Evolutionary conservation across 495 filamentous ascomycete genomes (phyloP).

Genomic region (Thermochaetoides thermophila): DNA sequence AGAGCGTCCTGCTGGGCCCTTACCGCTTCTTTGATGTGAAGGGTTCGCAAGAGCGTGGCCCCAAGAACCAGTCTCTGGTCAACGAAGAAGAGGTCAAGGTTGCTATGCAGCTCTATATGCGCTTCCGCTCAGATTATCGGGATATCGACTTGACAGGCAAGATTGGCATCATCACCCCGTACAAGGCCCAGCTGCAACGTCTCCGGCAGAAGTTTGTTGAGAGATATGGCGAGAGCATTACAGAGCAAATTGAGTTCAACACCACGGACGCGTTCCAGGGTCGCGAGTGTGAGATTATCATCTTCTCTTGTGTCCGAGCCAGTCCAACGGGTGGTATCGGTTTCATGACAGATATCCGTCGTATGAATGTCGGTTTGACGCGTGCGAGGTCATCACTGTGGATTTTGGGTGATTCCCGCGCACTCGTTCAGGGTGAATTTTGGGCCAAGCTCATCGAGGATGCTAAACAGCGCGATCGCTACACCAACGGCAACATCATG

Average conservation of each 20-base stretch:
- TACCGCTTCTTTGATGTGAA: conserved; percentile 97
- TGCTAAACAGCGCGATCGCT: conserved; percentile 56
- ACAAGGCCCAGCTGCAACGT: conserved; percentile 80
- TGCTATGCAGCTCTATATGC: conserved; percentile 68
- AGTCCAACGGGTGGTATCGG: conserved; percentile 80
- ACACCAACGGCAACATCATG: conserved; percentile 53
- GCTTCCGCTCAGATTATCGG: conserved; percentile 57
- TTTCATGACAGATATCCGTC: conserved; percentile 93
- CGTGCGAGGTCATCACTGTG: conserved; percentile 90
- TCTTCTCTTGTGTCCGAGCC: conserved; percentile 94
- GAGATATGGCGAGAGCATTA: conserved; percentile 58
- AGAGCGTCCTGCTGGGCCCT: conserved; percentile 62
- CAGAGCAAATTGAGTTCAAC: conserved; percentile 81
- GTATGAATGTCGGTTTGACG: conserved; percentile 98
- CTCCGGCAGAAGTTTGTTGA: conserved; percentile 56
- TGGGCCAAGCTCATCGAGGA: conserved; percentile 78
- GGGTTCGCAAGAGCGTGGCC: conserved; percentile 65
- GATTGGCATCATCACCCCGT: conserved; percentile 92
- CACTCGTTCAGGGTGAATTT: conserved; percentile 72
- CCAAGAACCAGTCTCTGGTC: conserved; percentile 73
- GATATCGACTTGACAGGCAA: conserved; percentile 59
- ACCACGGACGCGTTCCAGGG: conserved; percentile 98
- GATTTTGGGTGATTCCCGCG: conserved; percentile 82
- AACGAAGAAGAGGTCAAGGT: conserved; percentile 76
- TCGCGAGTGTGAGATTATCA: conserved; percentile 91